phyloP scores from a whole-genome alignment of 2,329 filamentous ascomycete genomes.

The Epichloe brachyelytri region DNA sequence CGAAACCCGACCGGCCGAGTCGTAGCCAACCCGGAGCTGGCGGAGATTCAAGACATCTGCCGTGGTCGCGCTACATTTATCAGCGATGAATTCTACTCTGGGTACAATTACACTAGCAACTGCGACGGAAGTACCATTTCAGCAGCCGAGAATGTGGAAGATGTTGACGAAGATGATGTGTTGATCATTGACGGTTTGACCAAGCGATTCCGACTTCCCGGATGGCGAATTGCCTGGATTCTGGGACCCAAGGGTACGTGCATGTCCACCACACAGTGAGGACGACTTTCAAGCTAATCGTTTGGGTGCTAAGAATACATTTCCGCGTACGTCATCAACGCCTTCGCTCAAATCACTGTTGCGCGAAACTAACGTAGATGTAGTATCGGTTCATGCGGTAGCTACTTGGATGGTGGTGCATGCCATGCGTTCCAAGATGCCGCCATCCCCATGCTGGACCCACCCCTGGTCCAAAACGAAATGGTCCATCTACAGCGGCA shows the following conservation, averaged over 20 bases:
- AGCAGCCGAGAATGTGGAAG: conserved; percentile 77
- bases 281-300: not conserved
- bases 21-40: conserved; percentile 70
- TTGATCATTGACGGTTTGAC: conserved; percentile 92
- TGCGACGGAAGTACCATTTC: conserved; percentile 86
- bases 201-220: conserved; percentile 90
- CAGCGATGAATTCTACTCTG: conserved; percentile 92
- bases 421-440: conserved; percentile 95
- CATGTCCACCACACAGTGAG: not conserved
- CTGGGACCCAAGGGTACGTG: conserved; percentile 63
- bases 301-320: conserved; percentile 55
- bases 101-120: conserved; percentile 89
- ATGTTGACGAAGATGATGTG: conserved; percentile 82
- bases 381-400: conserved; percentile 76
- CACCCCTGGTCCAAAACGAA: conserved; percentile 63
- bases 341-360: not conserved
- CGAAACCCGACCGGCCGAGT: conserved; percentile 89
- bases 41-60: conserved; percentile 86
- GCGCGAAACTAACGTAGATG: conserved; percentile 1
- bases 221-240: conserved; percentile 96
- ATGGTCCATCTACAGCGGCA: conserved; percentile 84
- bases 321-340: conserved; percentile 45
- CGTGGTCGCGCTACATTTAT: conserved; percentile 82
- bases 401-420: conserved; percentile 87
- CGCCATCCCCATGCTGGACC: conserved; percentile 86